Base-by-base conservation (phyloP, 768 basidiomycete species). In the Pilatotrama ljubarskyi region DNA sequence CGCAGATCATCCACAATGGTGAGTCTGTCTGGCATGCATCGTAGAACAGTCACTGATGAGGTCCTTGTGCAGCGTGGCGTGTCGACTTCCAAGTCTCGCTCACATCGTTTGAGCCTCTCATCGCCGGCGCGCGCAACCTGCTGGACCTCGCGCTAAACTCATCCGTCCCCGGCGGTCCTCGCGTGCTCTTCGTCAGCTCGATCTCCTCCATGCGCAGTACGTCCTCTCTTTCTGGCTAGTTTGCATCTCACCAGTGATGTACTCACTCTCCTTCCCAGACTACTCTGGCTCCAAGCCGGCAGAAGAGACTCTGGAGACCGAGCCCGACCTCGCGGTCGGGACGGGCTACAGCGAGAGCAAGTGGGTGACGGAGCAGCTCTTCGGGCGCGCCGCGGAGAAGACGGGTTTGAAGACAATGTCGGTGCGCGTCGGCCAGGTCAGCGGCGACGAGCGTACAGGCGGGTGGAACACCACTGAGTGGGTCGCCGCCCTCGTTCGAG, bases 71-170 rank as follows among this genome's bases (percentile, higher is more conserved):
- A 65, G 78, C 75, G 0, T 79, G 76, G 79, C 62, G 70, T 10
- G 66, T 81, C 4, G 72, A 81, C 48, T 80, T 80, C 62, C 79
- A 80, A 36, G 59, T 75, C 6, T 67, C 74, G 0, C 64, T 80
- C 3, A 35, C 59, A 0, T 77, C 77, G 1, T 79, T 74, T 56
- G 75, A 79, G 53, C 63, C 73, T 0, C 71, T 74, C 40, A 57
- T 81, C 37, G 69, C 68, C 0, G 75, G 63, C 6, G 46, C 61
- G 22, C 63, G 63, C 44, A 55, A 60, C 35, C 25, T 64, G 41
- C 44, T 66, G 42, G 60, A 66, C 44, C 53, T 66, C 25, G 57
- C 63, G 2, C 44, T 66, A 8, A 44, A 26, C 26, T 64, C 66
- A 5, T 26, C 54, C 1, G 8, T 58, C 7, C 51, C 53, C 6